phyloP scores from a whole-genome alignment of 2,329 filamentous ascomycete genomes.

The Hypoxylon rubiginosum region DNA sequence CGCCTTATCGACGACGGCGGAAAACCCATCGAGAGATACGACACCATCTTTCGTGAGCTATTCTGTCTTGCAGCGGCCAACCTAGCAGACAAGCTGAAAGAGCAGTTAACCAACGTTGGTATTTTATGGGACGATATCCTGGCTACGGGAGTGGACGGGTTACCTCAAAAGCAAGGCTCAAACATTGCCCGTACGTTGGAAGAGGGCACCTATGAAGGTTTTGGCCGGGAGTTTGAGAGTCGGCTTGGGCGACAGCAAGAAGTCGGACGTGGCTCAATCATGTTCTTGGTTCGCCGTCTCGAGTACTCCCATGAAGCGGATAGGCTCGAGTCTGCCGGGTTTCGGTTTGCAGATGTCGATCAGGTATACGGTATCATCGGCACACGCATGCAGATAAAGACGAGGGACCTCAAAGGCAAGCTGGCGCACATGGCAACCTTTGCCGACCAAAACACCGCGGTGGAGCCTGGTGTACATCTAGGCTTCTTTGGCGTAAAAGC shows the following conservation, averaged over 20 bases:
- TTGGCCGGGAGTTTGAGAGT: constrained; percentile 58
- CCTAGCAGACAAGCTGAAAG: constrained; percentile 77
- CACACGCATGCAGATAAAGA: constrained; percentile 79
- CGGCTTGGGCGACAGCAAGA: constrained; percentile 48
- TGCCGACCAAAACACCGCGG: constrained; percentile 60
- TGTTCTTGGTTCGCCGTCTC: constrained; percentile 81
- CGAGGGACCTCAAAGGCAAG: constrained; percentile 70
- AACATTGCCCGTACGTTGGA: constrained; percentile 19
- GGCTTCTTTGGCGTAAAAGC: constrained; percentile 71
- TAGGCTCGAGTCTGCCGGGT: constrained; percentile 77
- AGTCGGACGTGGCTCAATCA: constrained; percentile 80
- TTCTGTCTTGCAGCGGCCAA: constrained; percentile 84
- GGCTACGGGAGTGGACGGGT: constrained; percentile 66
- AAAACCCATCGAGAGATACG: constrained; percentile 76
- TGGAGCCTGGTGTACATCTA: constrained; percentile 68
- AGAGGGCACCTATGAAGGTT: constrained; percentile 47
- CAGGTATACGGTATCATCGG: constrained; percentile 78
- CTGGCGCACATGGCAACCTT: constrained; percentile 75
- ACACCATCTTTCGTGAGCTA: constrained; percentile 82
- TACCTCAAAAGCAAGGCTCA: constrained; percentile 43
- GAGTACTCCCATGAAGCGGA: constrained; percentile 69
- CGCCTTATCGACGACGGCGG: constrained; percentile 67
- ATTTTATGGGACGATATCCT: constrained; percentile 82
- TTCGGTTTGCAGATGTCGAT: constrained; percentile 78
- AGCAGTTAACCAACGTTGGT: constrained; percentile 73